Base-by-base conservation (phyloP, 2,329 filamentous ascomycete species). In the Epichloe amarillans region DNA sequence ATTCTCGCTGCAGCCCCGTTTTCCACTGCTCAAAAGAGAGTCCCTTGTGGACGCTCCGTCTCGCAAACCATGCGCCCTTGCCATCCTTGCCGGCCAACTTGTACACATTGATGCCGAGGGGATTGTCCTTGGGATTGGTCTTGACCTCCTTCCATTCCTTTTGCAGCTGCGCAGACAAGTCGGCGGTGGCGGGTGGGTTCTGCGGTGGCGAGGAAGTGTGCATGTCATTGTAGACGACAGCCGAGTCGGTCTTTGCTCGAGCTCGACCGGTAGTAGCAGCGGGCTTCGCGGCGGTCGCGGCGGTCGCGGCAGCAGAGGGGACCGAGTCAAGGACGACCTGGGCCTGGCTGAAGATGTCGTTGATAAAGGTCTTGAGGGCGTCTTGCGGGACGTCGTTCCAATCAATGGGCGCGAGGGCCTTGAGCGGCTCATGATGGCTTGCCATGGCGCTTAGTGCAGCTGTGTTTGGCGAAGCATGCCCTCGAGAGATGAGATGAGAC, bases 61-160 rank as follows among this genome's bases (percentile, higher is more conserved):
- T 73, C 23, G 88, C 88, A 66, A 96, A 97, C 91, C 91, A 97
- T 7, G 86, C 76, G 2, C 90, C 91, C 56, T 83, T 83, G 38
- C 88, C 82, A 65, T 97, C 91, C 59, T 86, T 84, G 2, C 84
- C 80, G 0, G 75, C 70, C 53, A 93, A 75, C 65, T 94, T 95
- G 70, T 86, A 95, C 23, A 96, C 81, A 50, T 74, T 76, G 54
- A 96, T 82, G 0, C 76, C 81, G 8, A 88, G 72, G 0, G 88
- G 86, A 60, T 94, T 93, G 19, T 90, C 83, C 57, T 76, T 82
- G 3, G 77, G 67, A 41, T 76, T 80, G 50, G 88, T 68, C 66
- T 88, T 91, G 61, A 90, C 70, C 41, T 88, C 84, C 65, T 94
- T 95, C 89, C 91, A 96, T 66, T 88, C 79, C 61, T 86, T 86